phyloP scores from a whole-genome alignment of 495 filamentous ascomycete genomes.

The Talaromyces adpressus region DNA sequence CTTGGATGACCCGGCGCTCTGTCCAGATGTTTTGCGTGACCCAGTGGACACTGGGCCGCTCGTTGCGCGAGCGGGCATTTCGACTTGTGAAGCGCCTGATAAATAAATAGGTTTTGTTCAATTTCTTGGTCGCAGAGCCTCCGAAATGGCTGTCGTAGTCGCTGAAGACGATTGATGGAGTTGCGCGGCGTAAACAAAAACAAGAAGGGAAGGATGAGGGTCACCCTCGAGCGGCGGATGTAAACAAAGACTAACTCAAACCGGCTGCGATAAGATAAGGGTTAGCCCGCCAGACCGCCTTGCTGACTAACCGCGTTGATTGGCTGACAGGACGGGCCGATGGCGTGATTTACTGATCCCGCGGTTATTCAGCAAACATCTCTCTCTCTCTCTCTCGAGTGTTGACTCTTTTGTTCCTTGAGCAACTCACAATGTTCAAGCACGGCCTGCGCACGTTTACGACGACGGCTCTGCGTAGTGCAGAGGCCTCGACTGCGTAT shows the following conservation, averaged over 20 bases:
- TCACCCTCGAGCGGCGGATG: slow-evolving; percentile 17
- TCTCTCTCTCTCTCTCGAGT: not conserved
- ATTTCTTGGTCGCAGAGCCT: not conserved
- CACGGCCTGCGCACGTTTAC: slow-evolving; percentile 49
- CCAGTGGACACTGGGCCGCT: slow-evolving; percentile 47
- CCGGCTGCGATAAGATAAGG: slow-evolving; percentile 33
- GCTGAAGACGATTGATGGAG: not conserved
- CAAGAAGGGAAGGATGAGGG: slow-evolving; percentile 9
- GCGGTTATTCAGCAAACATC: not conserved
- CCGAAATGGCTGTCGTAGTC: not conserved
- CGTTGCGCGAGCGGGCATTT: slow-evolving; percentile 57
- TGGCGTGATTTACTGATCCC: slow-evolving; percentile 7
- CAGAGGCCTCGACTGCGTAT: slow-evolving; percentile 51
- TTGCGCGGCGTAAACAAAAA: slow-evolving; percentile 9
- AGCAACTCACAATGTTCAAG: slow-evolving; percentile 43
- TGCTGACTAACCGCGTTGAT: slow-evolving; percentile 17
- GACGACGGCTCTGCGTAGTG: slow-evolving; percentile 45
- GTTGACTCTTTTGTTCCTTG: not conserved
- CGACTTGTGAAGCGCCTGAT: slow-evolving; percentile 11
- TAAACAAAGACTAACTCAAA: slow-evolving; percentile 44
- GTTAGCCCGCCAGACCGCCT: slow-evolving; percentile 16
- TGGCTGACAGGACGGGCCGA: slow-evolving; percentile 2
- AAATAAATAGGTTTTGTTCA: not conserved
- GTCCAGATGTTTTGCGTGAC: slow-evolving; percentile 51
- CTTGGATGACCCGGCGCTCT: slow-evolving; percentile 46